Conservation (phyloP, 1,139 yeast species). For the Yamadazyma dushanensis region DNA sequence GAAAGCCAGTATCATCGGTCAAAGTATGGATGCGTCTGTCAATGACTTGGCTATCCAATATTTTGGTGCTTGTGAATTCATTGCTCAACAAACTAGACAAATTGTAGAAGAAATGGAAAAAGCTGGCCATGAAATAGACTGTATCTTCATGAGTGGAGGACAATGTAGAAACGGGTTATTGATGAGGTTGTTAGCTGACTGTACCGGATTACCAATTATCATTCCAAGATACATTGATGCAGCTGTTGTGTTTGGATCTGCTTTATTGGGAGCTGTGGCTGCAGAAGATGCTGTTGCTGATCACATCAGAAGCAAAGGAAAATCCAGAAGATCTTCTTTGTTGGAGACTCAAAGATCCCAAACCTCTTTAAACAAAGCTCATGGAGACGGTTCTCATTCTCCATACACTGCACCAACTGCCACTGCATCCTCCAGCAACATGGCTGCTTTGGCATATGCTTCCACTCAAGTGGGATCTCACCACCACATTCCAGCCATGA, state of each 20-base stretch:
- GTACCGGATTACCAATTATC: slow-evolving; percentile 89
- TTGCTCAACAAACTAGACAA: slow-evolving; percentile 96
- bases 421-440: slow-evolving; percentile 59
- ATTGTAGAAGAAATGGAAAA: slow-evolving; percentile 82
- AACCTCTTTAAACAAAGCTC: slow-evolving; percentile 24
- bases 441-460: slow-evolving; percentile 53
- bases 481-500: slow-evolving; percentile 57
- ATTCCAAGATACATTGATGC: slow-evolving; percentile 95
- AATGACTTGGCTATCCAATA: slow-evolving; percentile 84
- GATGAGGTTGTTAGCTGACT: slow-evolving; percentile 87
- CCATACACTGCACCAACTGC: slow-evolving; percentile 80
- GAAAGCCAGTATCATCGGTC: slow-evolving; percentile 94
- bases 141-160: slow-evolving; percentile 92
- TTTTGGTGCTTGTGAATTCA: slow-evolving; percentile 93
- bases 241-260: slow-evolving; percentile 95
- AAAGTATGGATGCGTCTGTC: slow-evolving; percentile 83
- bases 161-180: slow-evolving; percentile 90
- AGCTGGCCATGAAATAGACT: slow-evolving; percentile 72
- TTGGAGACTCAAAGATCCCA: slow-evolving; percentile 35
- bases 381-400: slow-evolving; percentile 42
- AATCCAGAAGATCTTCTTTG: slow-evolving; percentile 40
- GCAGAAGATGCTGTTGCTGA: slow-evolving; percentile 58
- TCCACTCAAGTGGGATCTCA: slow-evolving; percentile 36
- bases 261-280: slow-evolving; percentile 92
- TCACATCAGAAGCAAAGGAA: slow-evolving; percentile 32